Evolutionary conservation across 768 basidiomycete genomes (phyloP).

Genomic region (Infundibulicybe gibba): DNA sequence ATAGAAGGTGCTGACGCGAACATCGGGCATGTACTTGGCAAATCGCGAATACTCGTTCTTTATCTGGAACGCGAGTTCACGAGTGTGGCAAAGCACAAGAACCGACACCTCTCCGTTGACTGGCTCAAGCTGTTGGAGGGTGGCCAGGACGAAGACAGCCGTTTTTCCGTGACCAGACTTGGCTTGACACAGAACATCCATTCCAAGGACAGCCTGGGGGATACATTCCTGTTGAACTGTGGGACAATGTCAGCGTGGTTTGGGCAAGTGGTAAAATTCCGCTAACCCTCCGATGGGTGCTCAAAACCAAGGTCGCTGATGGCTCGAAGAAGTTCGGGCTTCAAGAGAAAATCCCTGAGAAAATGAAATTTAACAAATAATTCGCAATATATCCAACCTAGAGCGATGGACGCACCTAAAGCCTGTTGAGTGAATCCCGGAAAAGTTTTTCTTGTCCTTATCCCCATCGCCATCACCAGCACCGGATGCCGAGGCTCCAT

Average conservation of each 20-base stretch:
- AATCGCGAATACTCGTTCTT: constrained; percentile 99
- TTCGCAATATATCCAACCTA: not conserved
- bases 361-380: constrained; percentile 7
- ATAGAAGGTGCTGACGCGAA: constrained; percentile 96
- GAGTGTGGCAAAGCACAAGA: constrained; percentile 97
- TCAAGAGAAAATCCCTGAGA: constrained; percentile 91
- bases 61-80: constrained; percentile 99
- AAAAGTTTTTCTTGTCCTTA: constrained; percentile 97
- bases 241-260: not conserved
- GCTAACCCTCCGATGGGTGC: constrained; percentile 96
- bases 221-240: constrained; percentile 99
- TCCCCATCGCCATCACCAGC: constrained; percentile 57
- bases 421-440: constrained; percentile 99
- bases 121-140: constrained; percentile 96
- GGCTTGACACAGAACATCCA: constrained; percentile 99
- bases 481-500: constrained; percentile 43
- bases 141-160: constrained; percentile 97
- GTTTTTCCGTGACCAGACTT: constrained; percentile 99
- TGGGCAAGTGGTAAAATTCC: not conserved
- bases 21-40: constrained; percentile 99
- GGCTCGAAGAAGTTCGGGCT: constrained; percentile 93
- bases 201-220: constrained; percentile 97
- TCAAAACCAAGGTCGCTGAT: constrained; percentile 99
- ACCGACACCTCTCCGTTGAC: constrained; percentile 98
- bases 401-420: constrained; percentile 66